Base-by-base conservation (phyloP, 2,329 filamentous ascomycete genomes). In the Daldinia eschscholtzii region DNA sequence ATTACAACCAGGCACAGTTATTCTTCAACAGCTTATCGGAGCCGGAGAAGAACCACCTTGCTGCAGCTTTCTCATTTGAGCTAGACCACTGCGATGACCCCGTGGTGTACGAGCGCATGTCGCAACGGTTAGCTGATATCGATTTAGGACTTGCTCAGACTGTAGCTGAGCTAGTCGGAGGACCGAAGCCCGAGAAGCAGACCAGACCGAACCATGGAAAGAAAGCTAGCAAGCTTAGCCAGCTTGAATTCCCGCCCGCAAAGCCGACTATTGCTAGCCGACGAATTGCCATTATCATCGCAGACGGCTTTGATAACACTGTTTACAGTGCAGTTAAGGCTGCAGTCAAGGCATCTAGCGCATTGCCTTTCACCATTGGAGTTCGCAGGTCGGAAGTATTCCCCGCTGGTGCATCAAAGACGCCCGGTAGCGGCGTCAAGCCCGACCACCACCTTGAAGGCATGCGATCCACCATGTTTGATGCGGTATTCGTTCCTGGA, bases 1-100 rank as follows among this genome's bases (percentile, higher is more conserved):
- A 95, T 77, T 88, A 88, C 80, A 90, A 87, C 57, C 93, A 96
- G 78, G 92, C 93, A 0, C 92, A 94, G 76, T 83, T 95, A 1
- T 96, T 96, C 82, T 95, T 89, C 82, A 95, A 95, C 82, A 94
- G 91, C 15, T 80, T 95, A 72, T 87, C 88, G 0, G 80, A 85
- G 0, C 82, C 88, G 3, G 93, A 95, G 79, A 89, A 92, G 80
- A 75, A 76, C 12, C 91, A 93, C 76, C 79, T 92, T 15, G 81
- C 83, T 30, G 82, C 81, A 39, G 88, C 91, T 0, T 84, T 93
- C 10, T 83, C 83, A 2, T 93, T 93, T 75, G 91, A 93, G 80
- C 83, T 96, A 0, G 92, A 94, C 75, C 92, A 95, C 79, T 96
- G 93, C 76, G 92, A 95, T 23, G 93, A 96, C 46, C 87, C 90